A percentile compares a stretch with the other conserved stretches of the same genome.
phyloP scores from a whole-genome alignment of 73 alveolate genomes.

The Paramecium bursaria region DNA sequence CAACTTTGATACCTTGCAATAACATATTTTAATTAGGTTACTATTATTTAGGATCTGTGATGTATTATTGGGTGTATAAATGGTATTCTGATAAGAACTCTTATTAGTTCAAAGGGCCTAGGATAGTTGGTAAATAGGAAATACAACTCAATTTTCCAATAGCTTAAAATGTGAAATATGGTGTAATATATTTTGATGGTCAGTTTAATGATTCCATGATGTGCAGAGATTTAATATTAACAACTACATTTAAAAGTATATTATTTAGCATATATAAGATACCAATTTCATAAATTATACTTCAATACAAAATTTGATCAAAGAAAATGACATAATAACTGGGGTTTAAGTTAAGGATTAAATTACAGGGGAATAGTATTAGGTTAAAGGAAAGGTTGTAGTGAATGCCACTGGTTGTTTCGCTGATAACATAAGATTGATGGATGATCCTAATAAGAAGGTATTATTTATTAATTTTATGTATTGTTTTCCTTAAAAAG shows the following conservation, averaged over 20 bases:
- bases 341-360: conserved; percentile 81
- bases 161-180: conserved; percentile 71
- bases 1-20: conserved; percentile 76
- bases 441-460: conserved; percentile 82
- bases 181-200: conserved; percentile 81
- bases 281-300: conserved; percentile 80
- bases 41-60: conserved; percentile 80
- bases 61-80: conserved; percentile 75
- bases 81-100: conserved; percentile 59
- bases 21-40: conserved; percentile 76
- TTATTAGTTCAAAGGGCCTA: conserved; percentile 50
- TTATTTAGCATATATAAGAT: conserved; percentile 70
- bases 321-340: conserved; percentile 71
- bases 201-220: conserved; percentile 84
- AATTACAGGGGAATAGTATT: conserved; percentile 72
- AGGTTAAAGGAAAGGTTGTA: conserved; percentile 80
- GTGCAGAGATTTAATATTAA: conserved; percentile 73
- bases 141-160: conserved; percentile 46
- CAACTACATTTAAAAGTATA: conserved; percentile 74
- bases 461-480: no score
- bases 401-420: conserved; percentile 89
- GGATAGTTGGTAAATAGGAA: conserved; percentile 62
- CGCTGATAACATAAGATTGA: conserved; percentile 81
- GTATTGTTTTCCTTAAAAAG: no score
- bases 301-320: conserved; percentile 67